phyloP scores from a whole-genome alignment of 805 yeast species.

The Candida silvicultrix region DNA sequence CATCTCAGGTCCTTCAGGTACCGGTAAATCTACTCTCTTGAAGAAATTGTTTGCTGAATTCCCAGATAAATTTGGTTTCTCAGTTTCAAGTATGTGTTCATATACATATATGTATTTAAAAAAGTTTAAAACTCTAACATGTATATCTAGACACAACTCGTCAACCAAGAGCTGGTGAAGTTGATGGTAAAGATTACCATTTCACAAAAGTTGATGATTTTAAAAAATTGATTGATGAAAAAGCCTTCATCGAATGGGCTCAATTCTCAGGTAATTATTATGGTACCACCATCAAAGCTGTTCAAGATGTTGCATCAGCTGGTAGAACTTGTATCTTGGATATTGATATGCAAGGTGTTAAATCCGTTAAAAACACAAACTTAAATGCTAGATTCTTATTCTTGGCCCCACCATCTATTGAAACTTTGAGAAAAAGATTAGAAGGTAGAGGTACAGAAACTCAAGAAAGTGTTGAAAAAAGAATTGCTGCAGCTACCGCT shows the following conservation, averaged over 20 bases:
- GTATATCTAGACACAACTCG: slow-evolving; percentile 69
- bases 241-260: slow-evolving; percentile 94
- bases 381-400: slow-evolving; percentile 83
- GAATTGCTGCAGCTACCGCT: slow-evolving; percentile 79
- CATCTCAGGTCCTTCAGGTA: slow-evolving; percentile 92
- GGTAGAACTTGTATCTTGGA: slow-evolving; percentile 86
- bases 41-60: slow-evolving; percentile 85
- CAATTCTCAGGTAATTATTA: slow-evolving; percentile 96
- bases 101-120: not conserved
- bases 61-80: slow-evolving; percentile 89
- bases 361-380: slow-evolving; percentile 76
- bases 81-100: slow-evolving; percentile 51
- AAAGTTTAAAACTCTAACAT: not conserved
- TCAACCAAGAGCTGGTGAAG: slow-evolving; percentile 86
- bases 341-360: slow-evolving; percentile 99
- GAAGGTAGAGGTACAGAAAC: slow-evolving; percentile 94
- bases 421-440: slow-evolving; percentile 67
- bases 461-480: slow-evolving; percentile 71
- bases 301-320: slow-evolving; percentile 46
- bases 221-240: slow-evolving; percentile 63
- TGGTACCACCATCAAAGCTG: slow-evolving; percentile 88
- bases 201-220: slow-evolving; percentile 77
- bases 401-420: slow-evolving; percentile 89
- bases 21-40: slow-evolving; percentile 93
- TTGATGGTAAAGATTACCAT: slow-evolving; percentile 83